Evolutionary conservation across 345 rosid genomes (phyloP), one percentile per base, ranked within the genome.

Genomic region (Arabidopsis arenosa): DNA sequence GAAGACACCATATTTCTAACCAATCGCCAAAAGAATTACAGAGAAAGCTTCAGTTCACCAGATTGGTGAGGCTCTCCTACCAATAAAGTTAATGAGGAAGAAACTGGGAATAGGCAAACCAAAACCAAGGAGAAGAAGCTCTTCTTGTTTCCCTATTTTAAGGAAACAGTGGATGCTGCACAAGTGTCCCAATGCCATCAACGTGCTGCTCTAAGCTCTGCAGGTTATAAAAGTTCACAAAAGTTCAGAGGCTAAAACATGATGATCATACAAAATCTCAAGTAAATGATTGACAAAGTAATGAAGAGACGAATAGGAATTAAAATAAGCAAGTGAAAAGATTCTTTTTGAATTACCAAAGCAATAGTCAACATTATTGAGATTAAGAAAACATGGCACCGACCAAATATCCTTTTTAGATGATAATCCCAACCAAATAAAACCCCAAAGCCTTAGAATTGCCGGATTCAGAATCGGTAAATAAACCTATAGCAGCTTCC

Each of bases 161-260:
- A 94, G 97, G 98, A 94, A 92, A 94, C 98, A 70, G 72, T 39
- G 33, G 80, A 77, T 84, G 85, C 73, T 77, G 82, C 91, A 81
- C 69, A 62, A 63, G 80, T 74, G 78, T 36, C 80, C 76, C 83
- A 87, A 86, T 76, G 86, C 80, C 98, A 92, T 92, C 84, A 88
- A 92, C 92, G 80, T 79, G 81, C 72, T 23, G 26, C 26, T 70
- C 59, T 78, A 87, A 78, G 86, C 80, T 84, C 98, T 94, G 92
- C 72, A 78, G 73, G 21, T 32, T n/a, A 73, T 48, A 9, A 26
- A 26, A 39, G 11, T 21, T 48, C 6, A 23, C 35, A 75, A 35
- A 35, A 45, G 4, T 54, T 76, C 0, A 60, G 37, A 51, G 15
- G 2, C 32, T 5, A 54, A 74, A 26, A 57, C 23, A 47, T 68